Base-by-base conservation (phyloP, 768 basidiomycete species). In the Mrakia frigida region DNA sequence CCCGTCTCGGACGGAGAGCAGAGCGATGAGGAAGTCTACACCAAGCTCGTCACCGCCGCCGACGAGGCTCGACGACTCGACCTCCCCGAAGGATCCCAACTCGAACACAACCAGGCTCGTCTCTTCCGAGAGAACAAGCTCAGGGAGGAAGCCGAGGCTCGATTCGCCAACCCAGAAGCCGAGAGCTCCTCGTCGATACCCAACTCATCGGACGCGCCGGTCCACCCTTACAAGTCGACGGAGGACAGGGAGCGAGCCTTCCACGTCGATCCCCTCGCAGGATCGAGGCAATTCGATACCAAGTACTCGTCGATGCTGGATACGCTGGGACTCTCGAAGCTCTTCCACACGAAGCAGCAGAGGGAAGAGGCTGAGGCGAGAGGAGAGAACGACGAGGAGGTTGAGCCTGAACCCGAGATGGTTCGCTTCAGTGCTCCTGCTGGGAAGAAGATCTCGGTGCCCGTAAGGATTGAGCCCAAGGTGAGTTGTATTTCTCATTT, bases 401-500 rank as follows among this genome's bases (percentile, higher is more conserved):
- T 85, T 78, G 83, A 84, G 28, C 81, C 90, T 74, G 87, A 88
- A 76, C 73, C 77, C 21, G 72, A 74, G 73, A 78, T 78, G 77
- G 65, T 78, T 73, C n/a, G 77, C 11, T 92, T 90, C 90, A 85
- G 82, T 35, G 96, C 95, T 0, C 91, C 92, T 0, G 84, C 87
- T 59, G 95, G 95, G 16, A 98, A 98, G 86, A 87, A 88, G 79
- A 95, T 99, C 75, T 89, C 94, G 0, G 89, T 98, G 3, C 94
- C 96, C 35, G 91, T 99, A n/a, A 88, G 97, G 73, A 88, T 99
- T 67, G 97, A 99, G 83, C 97, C 97, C 39, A 99, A 99, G 85
- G 94, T 97, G 5, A 65, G 75, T 53, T 3, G 11, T 23, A 14
- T 56, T 50, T 61, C 13, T 18, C 35, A 25, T 13, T n/a, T 28